Evolutionary conservation across 2,329 filamentous ascomycete genomes (phyloP).

Genomic region (Colletotrichum siamense): DNA sequence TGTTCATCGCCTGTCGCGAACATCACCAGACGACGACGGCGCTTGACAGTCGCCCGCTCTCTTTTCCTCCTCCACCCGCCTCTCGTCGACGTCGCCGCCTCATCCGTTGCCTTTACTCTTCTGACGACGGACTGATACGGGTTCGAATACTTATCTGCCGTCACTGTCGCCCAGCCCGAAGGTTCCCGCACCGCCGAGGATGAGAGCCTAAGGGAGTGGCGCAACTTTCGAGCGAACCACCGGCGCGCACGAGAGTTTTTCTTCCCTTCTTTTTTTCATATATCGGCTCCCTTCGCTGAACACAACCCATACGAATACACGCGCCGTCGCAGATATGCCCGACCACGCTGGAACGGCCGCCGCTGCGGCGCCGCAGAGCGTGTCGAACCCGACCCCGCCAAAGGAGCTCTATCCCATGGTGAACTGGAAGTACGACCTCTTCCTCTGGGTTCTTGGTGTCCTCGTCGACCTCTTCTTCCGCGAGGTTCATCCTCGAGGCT

Average conservation of each 20-base stretch:
- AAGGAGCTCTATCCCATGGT: conserved; percentile 73
- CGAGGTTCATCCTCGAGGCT: conserved; percentile 92
- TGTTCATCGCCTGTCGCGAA: neutral
- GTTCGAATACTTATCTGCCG: neutral
- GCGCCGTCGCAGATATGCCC: conserved; percentile 1
- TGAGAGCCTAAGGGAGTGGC: conserved; percentile 20
- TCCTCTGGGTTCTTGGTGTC: conserved; percentile 79
- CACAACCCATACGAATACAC: neutral
- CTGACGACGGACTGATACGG: neutral
- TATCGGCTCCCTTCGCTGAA: neutral
- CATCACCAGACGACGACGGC: neutral
- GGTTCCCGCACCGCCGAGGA: conserved; percentile 15
- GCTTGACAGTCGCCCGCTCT: neutral
- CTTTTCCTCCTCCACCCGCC: neutral
- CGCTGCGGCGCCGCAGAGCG: conserved; percentile 28
- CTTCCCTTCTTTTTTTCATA: neutral
- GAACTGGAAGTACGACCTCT: conserved; percentile 77
- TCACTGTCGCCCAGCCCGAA: neutral
- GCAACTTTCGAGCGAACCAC: conserved; percentile 6
- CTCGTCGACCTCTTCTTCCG: conserved; percentile 97
- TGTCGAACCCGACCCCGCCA: conserved; percentile 28
- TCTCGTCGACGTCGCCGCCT: neutral
- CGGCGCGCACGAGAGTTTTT: neutral
- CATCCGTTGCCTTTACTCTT: neutral
- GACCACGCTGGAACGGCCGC: conserved; percentile 18